Evolutionary conservation across 2,329 filamentous ascomycete genomes (phyloP).

Genomic region (Helminthosporium solani): DNA sequence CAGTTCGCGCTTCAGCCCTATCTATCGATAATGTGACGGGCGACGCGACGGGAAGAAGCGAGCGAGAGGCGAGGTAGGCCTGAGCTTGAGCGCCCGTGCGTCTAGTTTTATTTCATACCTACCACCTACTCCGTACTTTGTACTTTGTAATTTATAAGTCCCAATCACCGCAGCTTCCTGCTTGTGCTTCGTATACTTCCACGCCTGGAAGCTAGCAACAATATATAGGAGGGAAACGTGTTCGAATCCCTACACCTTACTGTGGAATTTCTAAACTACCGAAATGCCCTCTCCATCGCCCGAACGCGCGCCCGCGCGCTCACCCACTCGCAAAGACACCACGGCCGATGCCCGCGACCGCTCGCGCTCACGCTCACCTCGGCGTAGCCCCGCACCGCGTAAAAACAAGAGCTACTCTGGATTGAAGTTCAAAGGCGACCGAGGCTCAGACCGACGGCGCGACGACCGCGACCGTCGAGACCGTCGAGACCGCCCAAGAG

Average conservation of each 20-base stretch:
- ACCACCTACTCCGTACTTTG: no score
- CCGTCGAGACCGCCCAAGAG: neutral
- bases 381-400: slow-evolving; percentile 22
- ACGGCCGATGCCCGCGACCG: slow-evolving; percentile 21
- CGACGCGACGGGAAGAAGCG: slow-evolving; percentile 14
- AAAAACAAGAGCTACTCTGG: slow-evolving; percentile 49
- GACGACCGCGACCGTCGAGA: slow-evolving; percentile 41
- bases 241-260: no score
- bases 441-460: slow-evolving; percentile 33
- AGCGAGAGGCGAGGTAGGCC: no score
- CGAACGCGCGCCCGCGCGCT: slow-evolving; percentile 15
- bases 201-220: no score
- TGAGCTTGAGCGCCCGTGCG: no score
- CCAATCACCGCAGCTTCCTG: no score
- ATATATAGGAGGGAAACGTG: no score
- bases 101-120: no score
- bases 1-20: slow-evolving; percentile 19
- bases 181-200: no score
- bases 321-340: slow-evolving; percentile 3
- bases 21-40: no score
- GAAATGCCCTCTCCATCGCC: slow-evolving; percentile 22
- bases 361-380: slow-evolving; percentile 32
- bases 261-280: neutral
- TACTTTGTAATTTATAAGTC: no score
- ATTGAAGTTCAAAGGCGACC: slow-evolving; percentile 59